Percentiles rank a stretch among this genome's conserved stretches.
Conservation (phyloP, 2,329 filamentous ascomycete species). For the Seiridium unicorne region DNA sequence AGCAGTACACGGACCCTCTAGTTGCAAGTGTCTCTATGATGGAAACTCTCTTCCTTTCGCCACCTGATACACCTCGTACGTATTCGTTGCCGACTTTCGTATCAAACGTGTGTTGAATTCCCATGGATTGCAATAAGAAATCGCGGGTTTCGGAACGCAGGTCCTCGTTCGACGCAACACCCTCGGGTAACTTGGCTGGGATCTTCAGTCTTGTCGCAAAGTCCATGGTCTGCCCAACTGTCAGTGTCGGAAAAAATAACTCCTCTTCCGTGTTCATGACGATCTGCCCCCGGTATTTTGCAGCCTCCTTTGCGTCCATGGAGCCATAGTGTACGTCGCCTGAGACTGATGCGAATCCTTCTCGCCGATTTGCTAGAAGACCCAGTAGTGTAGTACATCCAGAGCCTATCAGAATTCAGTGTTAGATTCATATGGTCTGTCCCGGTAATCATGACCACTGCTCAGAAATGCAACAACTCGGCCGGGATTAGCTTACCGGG, state of each 20-base stretch:
- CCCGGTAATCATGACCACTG: too few species aligned
- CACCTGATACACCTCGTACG: constrained; percentile 65
- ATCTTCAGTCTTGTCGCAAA: constrained; percentile 50
- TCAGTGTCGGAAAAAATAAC: constrained; percentile 68
- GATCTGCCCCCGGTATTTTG: constrained; percentile 31
- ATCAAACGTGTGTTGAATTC: constrained; percentile 29
- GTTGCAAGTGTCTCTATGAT: constrained; percentile 64
- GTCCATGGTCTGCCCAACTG: constrained; percentile 69
- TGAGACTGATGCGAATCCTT: constrained; percentile 50
- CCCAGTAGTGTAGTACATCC: constrained; percentile 55
- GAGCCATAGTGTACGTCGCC: constrained; percentile 27
- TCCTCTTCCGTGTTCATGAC: constrained; percentile 74
- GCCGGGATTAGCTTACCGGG: constrained; percentile 29
- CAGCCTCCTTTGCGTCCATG: constrained; percentile 54
- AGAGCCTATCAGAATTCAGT: neutral
- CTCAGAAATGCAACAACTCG: too few species aligned
- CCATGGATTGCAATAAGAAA: constrained; percentile 53
- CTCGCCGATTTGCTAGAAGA: constrained; percentile 32
- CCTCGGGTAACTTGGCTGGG: neutral
- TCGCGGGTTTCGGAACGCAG: constrained; percentile 52
- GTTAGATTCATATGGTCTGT: neutral
- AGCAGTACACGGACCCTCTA: constrained; percentile 58
- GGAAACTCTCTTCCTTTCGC: constrained; percentile 67
- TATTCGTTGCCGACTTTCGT: constrained; percentile 69
- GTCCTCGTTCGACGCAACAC: neutral